Evolutionary conservation across 768 basidiomycete species (phyloP), one percentile per base, ranked within the genome.

Genomic region (Mycena indigotica): DNA sequence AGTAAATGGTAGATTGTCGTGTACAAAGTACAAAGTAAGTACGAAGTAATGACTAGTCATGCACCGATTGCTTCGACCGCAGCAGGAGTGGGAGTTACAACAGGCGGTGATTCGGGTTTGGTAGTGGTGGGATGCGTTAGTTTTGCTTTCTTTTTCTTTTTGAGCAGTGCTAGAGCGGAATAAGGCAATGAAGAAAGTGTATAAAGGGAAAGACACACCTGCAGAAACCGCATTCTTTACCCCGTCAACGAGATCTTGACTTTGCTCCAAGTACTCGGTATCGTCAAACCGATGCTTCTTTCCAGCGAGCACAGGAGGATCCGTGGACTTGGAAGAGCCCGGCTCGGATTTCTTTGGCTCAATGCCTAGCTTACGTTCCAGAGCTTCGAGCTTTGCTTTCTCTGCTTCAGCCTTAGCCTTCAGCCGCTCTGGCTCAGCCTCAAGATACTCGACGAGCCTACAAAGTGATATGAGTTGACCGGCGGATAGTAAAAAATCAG

Each of bases 201-300:
- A 52, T 66, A 58, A 66, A 56, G 29, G 67, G 48, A 29, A 58
- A 6, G 12, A 58, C 30, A 62, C 81, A 93, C 93, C 96, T 32
- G 84, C 82, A 46, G 87, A 80, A 13, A 99, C 96, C 3, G 96
- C 96, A 55, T 81, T 93, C 77, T 92, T 91, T 26, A 98, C 95
- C 62, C 82, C 86, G 63, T 96, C 95, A 2, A 93, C 91, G 25
- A 98, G 84, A 66, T 97, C 94, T 70, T 84, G 79, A 65, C 88
- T 94, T 75, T 96, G 88, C 70, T 98, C 95, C 35, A 99, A 69
- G 69, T 89, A 99, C 70, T 94, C 89, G 2, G 85, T 87, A 67
- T 99, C 96, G 49, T 98, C 95, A 45, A 98, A 87, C 25, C 91
- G 84, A 65, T 92, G 90, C 67, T 96, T 97, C 79, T 83, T 87